A percentile compares a stretch with the other conserved stretches of the same genome.
Conservation (phyloP, 345 rosid genomes). For the Lepidium africanum region DNA sequence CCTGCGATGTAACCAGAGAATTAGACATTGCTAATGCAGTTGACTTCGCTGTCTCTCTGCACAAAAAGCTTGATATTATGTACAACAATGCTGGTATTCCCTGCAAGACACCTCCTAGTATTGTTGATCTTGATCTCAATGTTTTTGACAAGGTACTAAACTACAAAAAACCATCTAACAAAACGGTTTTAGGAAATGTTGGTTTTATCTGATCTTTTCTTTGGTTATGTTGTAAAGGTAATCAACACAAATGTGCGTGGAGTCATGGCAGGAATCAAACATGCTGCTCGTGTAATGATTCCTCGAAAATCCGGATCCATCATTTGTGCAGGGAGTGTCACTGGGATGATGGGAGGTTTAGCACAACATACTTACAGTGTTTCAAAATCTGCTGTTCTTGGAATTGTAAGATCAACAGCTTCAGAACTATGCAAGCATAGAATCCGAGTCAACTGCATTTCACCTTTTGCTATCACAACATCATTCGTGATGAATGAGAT, state of each 20-base stretch:
- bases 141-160: conserved; percentile 39
- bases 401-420: conserved; percentile 54
- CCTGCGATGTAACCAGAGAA: conserved; percentile 72
- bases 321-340: conserved; percentile 67
- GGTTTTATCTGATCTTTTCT: background rate
- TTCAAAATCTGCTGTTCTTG: conserved; percentile 55
- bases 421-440: conserved; percentile 62
- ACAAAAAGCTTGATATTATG: conserved; percentile 62
- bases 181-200: background rate
- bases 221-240: conserved; percentile 16
- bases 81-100: conserved; percentile 80
- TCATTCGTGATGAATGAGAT: conserved; percentile 50
- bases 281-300: conserved; percentile 79
- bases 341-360: conserved; percentile 59
- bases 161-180: background rate
- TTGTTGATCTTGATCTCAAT: conserved; percentile 59
- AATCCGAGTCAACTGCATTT: conserved; percentile 69
- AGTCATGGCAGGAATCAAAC: conserved; percentile 65
- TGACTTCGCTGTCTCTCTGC: conserved; percentile 46
- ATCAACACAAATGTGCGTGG: conserved; percentile 69
- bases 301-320: conserved; percentile 52
- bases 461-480: conserved; percentile 75
- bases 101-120: conserved; percentile 51
- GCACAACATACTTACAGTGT: conserved; percentile 63
- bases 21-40: conserved; percentile 58